Base-by-base conservation (phyloP, 2,329 filamentous ascomycete genomes). In the Epichloe sylvatica region DNA sequence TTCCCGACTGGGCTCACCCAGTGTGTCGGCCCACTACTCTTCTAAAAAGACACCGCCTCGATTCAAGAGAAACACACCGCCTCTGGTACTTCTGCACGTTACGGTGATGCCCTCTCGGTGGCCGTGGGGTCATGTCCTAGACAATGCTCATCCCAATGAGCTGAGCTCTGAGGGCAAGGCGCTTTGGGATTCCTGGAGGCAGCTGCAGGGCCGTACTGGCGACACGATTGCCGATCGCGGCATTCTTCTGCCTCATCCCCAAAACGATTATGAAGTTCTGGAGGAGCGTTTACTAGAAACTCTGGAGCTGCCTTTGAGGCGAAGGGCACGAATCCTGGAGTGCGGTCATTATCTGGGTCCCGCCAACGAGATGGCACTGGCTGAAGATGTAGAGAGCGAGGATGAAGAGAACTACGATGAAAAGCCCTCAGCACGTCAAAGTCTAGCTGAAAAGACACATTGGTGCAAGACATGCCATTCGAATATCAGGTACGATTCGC, bases 251-350 rank as follows among this genome's bases (percentile, higher is more conserved):
- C 79, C 84, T 2, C 87, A 92, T 60, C 86, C 86, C 1, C 78
- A 86, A 56, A 83, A 83, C 50, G 86, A 90, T 62, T 91, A 86
- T 59, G 86, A 90, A 63, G 68, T 87, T 50, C 74, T 92, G 0
- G 84, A 91, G 65, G 86, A 90, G 67, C 73, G 85, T 30, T 71
- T 91, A 35, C 69, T 90, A 3, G 85, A 90, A 63, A 81, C 83
- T 2, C 66, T 90, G 43, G 85, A 88, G 62, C 70, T 91, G 15
- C 81, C 80, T 1, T 69, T 81, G 33, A 70, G 71, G 15, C 71
- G 76, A 1, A 70, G 79, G n/a, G 83, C 84, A 3, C 74, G 82
- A 3, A 80, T 90, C 41, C 72, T 86, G 6, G 83, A 83, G 57
- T 88, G 84, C 56, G 85, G 85, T 0, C 86, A 91, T 61, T 90